Conservation (phyloP, 1,284 basidiomycete genomes). For the Pseudozyma thailandica region DNA sequence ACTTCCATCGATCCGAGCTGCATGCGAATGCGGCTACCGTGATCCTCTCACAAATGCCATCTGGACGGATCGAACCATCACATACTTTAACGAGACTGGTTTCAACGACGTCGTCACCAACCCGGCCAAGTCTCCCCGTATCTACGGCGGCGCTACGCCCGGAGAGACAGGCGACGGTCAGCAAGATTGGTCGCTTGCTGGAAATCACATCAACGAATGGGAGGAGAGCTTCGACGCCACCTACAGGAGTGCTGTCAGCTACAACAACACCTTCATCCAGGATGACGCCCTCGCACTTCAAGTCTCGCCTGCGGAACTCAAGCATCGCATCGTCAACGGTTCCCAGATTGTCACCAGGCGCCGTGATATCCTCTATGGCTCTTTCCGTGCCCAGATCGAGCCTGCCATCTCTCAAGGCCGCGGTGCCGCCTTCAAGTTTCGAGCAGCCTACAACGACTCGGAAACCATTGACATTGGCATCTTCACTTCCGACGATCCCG, state of each 20-base stretch:
- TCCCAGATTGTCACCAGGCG: constrained; percentile 54
- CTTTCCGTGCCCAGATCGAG: constrained; percentile 53
- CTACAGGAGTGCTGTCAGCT: constrained; percentile 49
- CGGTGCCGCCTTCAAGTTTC: constrained; percentile 52
- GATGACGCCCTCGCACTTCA: constrained; percentile 47
- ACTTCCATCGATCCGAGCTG: constrained; percentile 20
- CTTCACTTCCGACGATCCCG: constrained; percentile 37
- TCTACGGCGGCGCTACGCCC: constrained; percentile 36
- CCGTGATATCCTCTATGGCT: constrained; percentile 60
- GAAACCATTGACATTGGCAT: constrained; percentile 48
- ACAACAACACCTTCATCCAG: constrained; percentile 55
- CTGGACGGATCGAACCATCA: constrained; percentile 61
- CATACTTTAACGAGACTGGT: constrained; percentile 61
- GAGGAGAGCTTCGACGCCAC: constrained; percentile 54
- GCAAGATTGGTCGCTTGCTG: constrained; percentile 52
- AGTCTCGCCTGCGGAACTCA: constrained; percentile 42
- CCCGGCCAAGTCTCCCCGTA: constrained; percentile 40
- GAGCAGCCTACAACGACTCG: constrained; percentile 51
- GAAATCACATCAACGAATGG: constrained; percentile 55
- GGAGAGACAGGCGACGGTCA: constrained; percentile 52
- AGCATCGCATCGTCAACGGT: constrained; percentile 54
- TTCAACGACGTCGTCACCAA: constrained; percentile 44
- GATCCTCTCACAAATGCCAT: constrained; percentile 54
- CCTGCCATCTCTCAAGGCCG: constrained; percentile 35
- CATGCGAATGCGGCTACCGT: constrained; percentile 59